Evolutionary conservation across 345 rosid species (phyloP).

Genomic region (Carallia brachiata): DNA sequence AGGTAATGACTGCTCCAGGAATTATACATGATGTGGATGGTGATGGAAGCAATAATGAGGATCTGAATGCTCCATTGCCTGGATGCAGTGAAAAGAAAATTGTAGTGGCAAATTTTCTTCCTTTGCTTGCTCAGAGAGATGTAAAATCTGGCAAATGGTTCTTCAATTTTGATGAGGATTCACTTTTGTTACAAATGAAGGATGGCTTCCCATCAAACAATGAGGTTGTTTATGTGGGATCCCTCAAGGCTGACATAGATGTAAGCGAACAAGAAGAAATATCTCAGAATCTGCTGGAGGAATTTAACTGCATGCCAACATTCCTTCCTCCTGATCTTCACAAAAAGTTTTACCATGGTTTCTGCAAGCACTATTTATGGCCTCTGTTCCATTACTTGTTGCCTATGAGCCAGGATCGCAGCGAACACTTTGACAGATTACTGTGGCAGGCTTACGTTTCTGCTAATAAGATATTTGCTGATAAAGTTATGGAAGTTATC

Average conservation of each 20-base stretch:
- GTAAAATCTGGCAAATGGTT: slow-evolving; percentile 30
- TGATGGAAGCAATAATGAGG: slow-evolving; percentile 19
- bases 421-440: slow-evolving; percentile 34
- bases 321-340: slow-evolving; percentile 43
- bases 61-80: slow-evolving; percentile 14
- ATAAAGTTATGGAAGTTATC: slow-evolving; percentile 44
- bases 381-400: slow-evolving; percentile 53
- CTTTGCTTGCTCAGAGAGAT: slow-evolving; percentile 35
- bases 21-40: slow-evolving; percentile 48
- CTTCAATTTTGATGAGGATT: slow-evolving; percentile 42
- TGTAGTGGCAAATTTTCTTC: slow-evolving; percentile 43
- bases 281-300: slow-evolving; percentile 37
- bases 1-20: slow-evolving; percentile 58
- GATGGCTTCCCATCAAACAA: slow-evolving; percentile 36
- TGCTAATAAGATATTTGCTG: slow-evolving; percentile 44
- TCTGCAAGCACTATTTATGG: slow-evolving; percentile 52
- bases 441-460: slow-evolving; percentile 47
- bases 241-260: slow-evolving; percentile 42
- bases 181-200: slow-evolving; percentile 36
- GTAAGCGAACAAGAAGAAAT: slow-evolving; percentile 41
- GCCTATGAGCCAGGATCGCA: slow-evolving; percentile 39
- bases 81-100: slow-evolving; percentile 27
- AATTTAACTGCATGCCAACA: slow-evolving; percentile 42
- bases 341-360: slow-evolving; percentile 39
- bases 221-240: slow-evolving; percentile 41